phyloP scores from a whole-genome alignment of 2,329 filamentous ascomycete species.

The Lachnellula arida region DNA sequence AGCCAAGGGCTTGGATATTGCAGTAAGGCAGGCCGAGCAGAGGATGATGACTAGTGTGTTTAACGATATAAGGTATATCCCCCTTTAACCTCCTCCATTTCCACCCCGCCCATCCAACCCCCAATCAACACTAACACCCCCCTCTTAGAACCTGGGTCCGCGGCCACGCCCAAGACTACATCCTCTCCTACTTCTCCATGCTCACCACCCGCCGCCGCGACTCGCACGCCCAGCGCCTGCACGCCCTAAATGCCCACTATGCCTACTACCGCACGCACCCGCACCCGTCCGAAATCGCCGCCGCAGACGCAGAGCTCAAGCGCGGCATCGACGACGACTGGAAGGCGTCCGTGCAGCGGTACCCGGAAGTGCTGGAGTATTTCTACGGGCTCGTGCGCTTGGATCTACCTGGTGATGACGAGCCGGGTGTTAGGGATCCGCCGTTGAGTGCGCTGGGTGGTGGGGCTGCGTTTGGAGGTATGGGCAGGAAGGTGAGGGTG shows the following conservation, averaged over 20 bases:
- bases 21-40: conserved; percentile 58
- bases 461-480: conserved; percentile 3
- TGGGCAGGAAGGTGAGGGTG: conserved; percentile 26
- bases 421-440: conserved; percentile 54
- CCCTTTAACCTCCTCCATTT: not conserved
- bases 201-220: conserved; percentile 58
- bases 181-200: conserved; percentile 59
- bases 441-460: conserved; percentile 43
- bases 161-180: conserved; percentile 61
- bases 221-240: conserved; percentile 50
- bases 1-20: conserved; percentile 58
- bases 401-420: conserved; percentile 58
- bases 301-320: conserved; percentile 63
- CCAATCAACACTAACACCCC: conserved; percentile 1
- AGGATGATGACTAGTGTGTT: conserved; percentile 60
- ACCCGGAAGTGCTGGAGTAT: conserved; percentile 78
- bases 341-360: conserved; percentile 68
- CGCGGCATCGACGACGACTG: conserved; percentile 75
- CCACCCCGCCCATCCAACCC: too few relatives aligned
- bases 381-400: conserved; percentile 69
- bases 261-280: conserved; percentile 55
- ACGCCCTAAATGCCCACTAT: conserved; percentile 50
- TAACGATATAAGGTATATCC: conserved; percentile 56
- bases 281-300: conserved; percentile 57
- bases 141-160: conserved; percentile 56